These are phyloP conservation scores for Aegilops bicornis DNA, from an alignment of 176 grass and related monocot species.

Conservation along the genomic window DNA sequence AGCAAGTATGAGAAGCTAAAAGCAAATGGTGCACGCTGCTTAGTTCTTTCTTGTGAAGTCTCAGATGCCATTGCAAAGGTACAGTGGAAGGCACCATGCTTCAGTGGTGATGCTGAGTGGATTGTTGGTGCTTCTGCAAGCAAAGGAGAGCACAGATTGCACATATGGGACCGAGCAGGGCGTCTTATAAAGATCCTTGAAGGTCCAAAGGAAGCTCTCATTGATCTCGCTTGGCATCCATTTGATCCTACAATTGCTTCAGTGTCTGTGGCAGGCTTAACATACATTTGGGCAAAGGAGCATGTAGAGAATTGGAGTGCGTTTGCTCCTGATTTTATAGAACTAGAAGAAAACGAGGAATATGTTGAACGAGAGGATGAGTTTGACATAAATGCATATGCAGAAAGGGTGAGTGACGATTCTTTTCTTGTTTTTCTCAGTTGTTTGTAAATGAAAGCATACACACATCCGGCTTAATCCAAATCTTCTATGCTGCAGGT, in stretches of 20 bases:
- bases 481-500: slow-evolving; percentile 58
- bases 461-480: slow-evolving; percentile 13
- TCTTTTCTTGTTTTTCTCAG: slow-evolving; percentile 5
- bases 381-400: slow-evolving; percentile 77
- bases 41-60: slow-evolving; percentile 81
- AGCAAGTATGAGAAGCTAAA: slow-evolving; percentile 65
- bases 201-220: slow-evolving; percentile 93
- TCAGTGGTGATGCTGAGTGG: slow-evolving; percentile 97
- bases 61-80: slow-evolving; percentile 88
- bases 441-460: slow-evolving; percentile 25
- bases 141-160: slow-evolving; percentile 96
- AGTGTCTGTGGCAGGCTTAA: slow-evolving; percentile 73
- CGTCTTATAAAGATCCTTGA: slow-evolving; percentile 96
- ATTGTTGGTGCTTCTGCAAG: slow-evolving; percentile 93
- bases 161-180: slow-evolving; percentile 86
- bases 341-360: slow-evolving; percentile 97
- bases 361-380: slow-evolving; percentile 94
- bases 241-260: slow-evolving; percentile 73
- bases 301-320: slow-evolving; percentile 94
- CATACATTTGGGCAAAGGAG: slow-evolving; percentile 92
- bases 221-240: slow-evolving; percentile 97
- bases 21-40: slow-evolving; percentile 63
- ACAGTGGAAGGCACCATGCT: slow-evolving; percentile 98
- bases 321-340: slow-evolving; percentile 97
- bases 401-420: slow-evolving; percentile 58